Evolutionary conservation across 176 grass and related monocot genomes (phyloP).

Genomic region (Thinopyrum elongatum): DNA sequence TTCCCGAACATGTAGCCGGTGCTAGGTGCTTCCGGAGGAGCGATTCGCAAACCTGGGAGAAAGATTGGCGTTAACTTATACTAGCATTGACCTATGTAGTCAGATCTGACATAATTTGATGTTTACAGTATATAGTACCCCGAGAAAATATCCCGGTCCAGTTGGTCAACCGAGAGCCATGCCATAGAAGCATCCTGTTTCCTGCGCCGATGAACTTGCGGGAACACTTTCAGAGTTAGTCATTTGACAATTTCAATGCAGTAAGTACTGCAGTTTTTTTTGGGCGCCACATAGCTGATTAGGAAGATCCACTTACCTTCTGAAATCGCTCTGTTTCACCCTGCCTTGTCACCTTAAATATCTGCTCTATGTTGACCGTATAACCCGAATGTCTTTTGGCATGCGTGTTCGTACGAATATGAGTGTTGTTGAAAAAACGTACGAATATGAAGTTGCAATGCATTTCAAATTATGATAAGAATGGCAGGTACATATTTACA

Average conservation of each 20-base stretch:
- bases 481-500: background rate
- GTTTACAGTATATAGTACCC: background rate
- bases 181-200: conserved; percentile 99
- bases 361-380: conserved; percentile 63
- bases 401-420: conserved; percentile 50
- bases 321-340: conserved; percentile 66
- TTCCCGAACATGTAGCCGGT: conserved; percentile 97
- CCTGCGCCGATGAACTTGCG: conserved; percentile 54
- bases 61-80: conserved; percentile 4
- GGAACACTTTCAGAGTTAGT: conserved; percentile 3
- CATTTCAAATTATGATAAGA: background rate
- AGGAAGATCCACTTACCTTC: conserved; percentile 53
- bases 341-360: conserved; percentile 77
- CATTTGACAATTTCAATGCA: background rate
- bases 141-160: conserved; percentile 83
- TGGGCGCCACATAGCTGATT: background rate
- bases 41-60: conserved; percentile 78
- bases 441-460: background rate
- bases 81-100: background rate
- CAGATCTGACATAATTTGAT: background rate
- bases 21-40: conserved; percentile 95
- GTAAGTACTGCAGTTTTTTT: background rate
- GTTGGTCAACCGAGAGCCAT: conserved; percentile 89
- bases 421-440: background rate
- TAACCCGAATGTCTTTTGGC: conserved; percentile 68